phyloP scores from a whole-genome alignment of 768 basidiomycete genomes.

The Termitomyces sp. region DNA sequence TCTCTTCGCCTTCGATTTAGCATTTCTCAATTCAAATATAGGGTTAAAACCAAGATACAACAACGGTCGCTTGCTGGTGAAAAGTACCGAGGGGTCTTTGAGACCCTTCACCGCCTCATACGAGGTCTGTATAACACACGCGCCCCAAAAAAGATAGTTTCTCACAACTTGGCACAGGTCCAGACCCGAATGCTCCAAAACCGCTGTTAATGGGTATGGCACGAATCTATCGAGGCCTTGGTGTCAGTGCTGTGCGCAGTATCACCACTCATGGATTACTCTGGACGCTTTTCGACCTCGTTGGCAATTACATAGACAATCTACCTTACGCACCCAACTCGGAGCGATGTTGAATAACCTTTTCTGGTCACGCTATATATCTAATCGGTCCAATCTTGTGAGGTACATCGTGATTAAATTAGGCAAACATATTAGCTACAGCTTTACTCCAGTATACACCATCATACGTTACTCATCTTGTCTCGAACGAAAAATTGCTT shows the following conservation, averaged over 20 bases:
- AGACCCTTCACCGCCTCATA: conserved; percentile 74
- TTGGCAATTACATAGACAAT: conserved; percentile 66
- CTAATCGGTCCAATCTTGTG: neutral
- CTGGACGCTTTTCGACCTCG: conserved; percentile 90
- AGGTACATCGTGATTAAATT: conserved; percentile 6
- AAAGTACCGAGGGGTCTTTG: conserved; percentile 59
- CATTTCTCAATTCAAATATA: conserved; percentile 17
- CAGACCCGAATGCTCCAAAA: conserved; percentile 74
- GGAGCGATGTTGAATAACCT: conserved; percentile 13
- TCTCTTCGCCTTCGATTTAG: conserved; percentile 3
- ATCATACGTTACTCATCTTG: conserved; percentile 1
- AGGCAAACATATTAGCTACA: conserved; percentile 16
- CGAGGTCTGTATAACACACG: conserved; percentile 48
- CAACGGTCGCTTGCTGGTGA: conserved; percentile 84
- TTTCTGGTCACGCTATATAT: neutral
- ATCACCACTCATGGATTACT: conserved; percentile 91
- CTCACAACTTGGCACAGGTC: conserved; percentile 37
- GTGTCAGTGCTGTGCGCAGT: conserved; percentile 88
- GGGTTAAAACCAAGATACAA: conserved; percentile 94
- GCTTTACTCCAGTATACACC: conserved; percentile 6
- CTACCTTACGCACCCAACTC: conserved; percentile 30
- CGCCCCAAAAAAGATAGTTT: neutral
- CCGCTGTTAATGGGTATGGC: conserved; percentile 70
- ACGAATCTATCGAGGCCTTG: conserved; percentile 88
- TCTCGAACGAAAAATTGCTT: neutral